Evolutionary conservation across 2,329 filamentous ascomycete species (phyloP), one percentile per base, ranked within the genome.

Genomic region (Curvularia hawaiiensis): DNA sequence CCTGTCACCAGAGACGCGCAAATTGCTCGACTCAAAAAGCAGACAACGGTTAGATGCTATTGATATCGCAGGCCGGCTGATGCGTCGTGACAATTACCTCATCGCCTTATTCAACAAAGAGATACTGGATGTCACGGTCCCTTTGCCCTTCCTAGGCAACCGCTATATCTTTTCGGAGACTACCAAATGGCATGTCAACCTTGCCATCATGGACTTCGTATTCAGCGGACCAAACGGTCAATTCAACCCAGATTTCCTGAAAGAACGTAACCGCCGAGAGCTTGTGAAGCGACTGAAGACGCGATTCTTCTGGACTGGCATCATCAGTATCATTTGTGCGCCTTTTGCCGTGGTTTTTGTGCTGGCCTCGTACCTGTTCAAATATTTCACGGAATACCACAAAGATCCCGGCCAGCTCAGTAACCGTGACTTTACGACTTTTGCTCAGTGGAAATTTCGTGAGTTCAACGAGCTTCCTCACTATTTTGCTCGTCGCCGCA

Each of bases 91-190:
- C 62, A 99, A 99, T 71, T 99, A 97, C 69, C 85, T 97, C 61
- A 97, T 99, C 68, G 95, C 95, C 4, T 83, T 99, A 69, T 92
- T 98, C 79, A 99, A 99, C 81, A 98, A 99, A 76, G 95, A 98
- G 60, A 86, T 98, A 38, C 78, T 99, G 41, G 89, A 99, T 71
- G 81, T 98, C 45, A 92, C 90, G 0, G 83, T 97, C 3, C 91
- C 92, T 2, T 77, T 99, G 2, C 95, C 95, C 0, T 93, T 97
- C 62, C 70, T 97, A 2, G 85, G 88, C 39, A 88, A 88, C 43
- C 86, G 90, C 22, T 91, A 94, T 62, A 82, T 97, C 52, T 94
- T 97, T 70, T 97, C 95, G 0, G 88, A 89, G 66, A 96, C 91
- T 1, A 83, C 98, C 60, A 90, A 96, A 72, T 97, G 92, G 92